Conservation (phyloP, 306 rosid species). For the Leucaena leucocephala region DNA sequence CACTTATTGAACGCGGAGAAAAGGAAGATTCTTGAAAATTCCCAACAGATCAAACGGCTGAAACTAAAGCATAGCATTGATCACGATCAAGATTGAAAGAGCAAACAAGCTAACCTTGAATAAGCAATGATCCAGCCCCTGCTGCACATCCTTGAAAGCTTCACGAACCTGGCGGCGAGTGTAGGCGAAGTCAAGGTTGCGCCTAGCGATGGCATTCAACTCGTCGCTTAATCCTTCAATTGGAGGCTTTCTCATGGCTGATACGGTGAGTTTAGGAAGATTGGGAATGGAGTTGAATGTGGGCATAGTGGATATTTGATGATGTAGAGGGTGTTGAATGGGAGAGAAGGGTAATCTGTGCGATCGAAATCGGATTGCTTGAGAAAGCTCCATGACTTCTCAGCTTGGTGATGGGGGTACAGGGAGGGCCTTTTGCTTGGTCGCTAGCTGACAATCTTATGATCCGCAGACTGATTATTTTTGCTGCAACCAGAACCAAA, state of each 20-base stretch:
- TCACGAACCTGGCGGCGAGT: constrained; percentile 65
- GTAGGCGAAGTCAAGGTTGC: constrained; percentile 65
- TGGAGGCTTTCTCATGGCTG: constrained; percentile 45
- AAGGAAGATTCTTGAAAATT: neutral
- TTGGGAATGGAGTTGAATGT: constrained; percentile 15
- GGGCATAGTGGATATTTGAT: constrained; percentile 24
- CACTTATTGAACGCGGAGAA: neutral
- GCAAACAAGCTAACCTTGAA: constrained; percentile 55
- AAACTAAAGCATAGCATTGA: constrained; percentile 8
- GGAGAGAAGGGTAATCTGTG: constrained; percentile 37
- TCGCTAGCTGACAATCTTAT: too few species aligned
- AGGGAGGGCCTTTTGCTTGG: too few species aligned
- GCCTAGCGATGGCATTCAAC: constrained; percentile 57
- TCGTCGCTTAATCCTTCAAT: constrained; percentile 60
- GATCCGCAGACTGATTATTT: too few species aligned
- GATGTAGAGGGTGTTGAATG: constrained; percentile 26
- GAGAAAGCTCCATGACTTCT: constrained; percentile 38
- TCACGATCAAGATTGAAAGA: constrained; percentile 1
- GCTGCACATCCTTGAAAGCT: constrained; percentile 62
- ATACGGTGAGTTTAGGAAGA: constrained; percentile 25
- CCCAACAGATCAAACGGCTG: neutral
- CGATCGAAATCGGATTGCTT: constrained; percentile 40
- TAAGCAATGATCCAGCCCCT: constrained; percentile 66
- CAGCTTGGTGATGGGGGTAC: neutral
- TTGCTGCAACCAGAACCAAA: too few species aligned